These are phyloP conservation scores for Zymoseptoria ardabiliae DNA, from an alignment of 2,329 filamentous ascomycete genomes.

Conservation along the genomic window DNA sequence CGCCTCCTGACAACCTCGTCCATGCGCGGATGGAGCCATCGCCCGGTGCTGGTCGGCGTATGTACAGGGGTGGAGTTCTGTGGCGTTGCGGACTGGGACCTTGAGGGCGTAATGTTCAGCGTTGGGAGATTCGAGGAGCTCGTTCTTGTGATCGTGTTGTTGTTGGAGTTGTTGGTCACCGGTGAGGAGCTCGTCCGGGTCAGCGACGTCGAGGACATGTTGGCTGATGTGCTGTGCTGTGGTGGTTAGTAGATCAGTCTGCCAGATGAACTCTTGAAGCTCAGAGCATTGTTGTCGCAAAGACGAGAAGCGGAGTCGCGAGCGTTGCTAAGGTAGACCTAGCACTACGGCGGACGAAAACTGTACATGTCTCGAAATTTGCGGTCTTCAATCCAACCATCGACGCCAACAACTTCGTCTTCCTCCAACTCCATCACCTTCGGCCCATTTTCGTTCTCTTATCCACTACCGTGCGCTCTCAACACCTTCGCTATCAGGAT, in stretches of 20 bases:
- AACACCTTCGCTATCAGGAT: not conserved
- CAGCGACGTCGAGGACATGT: conserved; percentile 23
- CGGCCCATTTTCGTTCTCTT: too few relatives aligned
- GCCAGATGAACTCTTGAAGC: not conserved
- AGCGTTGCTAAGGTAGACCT: not conserved
- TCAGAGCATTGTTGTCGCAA: conserved; percentile 4
- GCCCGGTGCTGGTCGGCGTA: conserved; percentile 48
- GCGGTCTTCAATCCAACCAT: not conserved
- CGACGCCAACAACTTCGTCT: not conserved
- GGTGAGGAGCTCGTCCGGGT: not conserved
- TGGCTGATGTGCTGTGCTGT: conserved; percentile 7
- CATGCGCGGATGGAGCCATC: conserved; percentile 81
- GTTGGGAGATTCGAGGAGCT: conserved; percentile 9
- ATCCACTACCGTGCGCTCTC: too few relatives aligned
- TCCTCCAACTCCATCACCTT: too few relatives aligned
- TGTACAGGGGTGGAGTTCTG: conserved; percentile 16
- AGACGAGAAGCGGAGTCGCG: not conserved
- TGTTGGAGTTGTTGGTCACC: not conserved
- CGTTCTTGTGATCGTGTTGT: conserved; percentile 2
- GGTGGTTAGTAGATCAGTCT: conserved; percentile 5
- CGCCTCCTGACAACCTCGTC: conserved; percentile 79
- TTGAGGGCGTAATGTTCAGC: conserved; percentile 11
- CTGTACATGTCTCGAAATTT: not conserved
- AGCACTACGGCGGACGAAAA: not conserved
- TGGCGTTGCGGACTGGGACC: conserved; percentile 4